These are phyloP conservation scores for Solanum arcanum DNA, from an alignment of 257 asterid species.

Conservation along the genomic window DNA sequence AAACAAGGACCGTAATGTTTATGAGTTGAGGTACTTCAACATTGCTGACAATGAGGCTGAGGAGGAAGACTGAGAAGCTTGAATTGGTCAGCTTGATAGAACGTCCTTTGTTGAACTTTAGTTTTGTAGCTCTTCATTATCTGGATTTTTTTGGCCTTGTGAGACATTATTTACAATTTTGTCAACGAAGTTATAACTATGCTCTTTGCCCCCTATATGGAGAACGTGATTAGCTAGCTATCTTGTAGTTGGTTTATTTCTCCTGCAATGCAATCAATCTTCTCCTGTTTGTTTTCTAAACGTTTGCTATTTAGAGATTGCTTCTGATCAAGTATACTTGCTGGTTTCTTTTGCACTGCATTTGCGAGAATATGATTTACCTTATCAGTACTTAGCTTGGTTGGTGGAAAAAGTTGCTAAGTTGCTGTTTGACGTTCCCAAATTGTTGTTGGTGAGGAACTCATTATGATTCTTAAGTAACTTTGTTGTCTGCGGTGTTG, in stretches of 20 bases:
- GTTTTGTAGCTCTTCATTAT: not conserved
- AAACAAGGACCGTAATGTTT: constrained; percentile 37
- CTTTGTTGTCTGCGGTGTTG: not conserved
- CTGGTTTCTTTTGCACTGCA: not conserved
- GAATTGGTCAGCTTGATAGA: not conserved
- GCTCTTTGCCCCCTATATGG: not conserved
- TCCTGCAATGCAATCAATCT: not conserved
- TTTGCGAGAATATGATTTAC: not conserved
- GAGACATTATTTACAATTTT: not conserved
- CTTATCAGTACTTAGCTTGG: not conserved
- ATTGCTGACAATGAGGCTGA: constrained; percentile 42
- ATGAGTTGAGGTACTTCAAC: constrained; percentile 44
- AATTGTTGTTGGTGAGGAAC: not conserved
- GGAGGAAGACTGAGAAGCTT: constrained; percentile 23
- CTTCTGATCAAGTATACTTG: not conserved
- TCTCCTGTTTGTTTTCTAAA: not conserved
- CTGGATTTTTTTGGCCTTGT: not conserved
- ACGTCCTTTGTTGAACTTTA: not conserved
- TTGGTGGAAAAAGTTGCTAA: not conserved
- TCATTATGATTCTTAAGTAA: not conserved
- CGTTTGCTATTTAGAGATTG: not conserved
- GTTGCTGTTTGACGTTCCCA: not conserved
- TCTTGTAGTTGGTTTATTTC: not conserved
- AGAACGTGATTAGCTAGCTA: not conserved
- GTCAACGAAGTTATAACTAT: not conserved